Conservation (phyloP, 2,329 filamentous ascomycete genomes). For the Aspergillus sp. region DNA sequence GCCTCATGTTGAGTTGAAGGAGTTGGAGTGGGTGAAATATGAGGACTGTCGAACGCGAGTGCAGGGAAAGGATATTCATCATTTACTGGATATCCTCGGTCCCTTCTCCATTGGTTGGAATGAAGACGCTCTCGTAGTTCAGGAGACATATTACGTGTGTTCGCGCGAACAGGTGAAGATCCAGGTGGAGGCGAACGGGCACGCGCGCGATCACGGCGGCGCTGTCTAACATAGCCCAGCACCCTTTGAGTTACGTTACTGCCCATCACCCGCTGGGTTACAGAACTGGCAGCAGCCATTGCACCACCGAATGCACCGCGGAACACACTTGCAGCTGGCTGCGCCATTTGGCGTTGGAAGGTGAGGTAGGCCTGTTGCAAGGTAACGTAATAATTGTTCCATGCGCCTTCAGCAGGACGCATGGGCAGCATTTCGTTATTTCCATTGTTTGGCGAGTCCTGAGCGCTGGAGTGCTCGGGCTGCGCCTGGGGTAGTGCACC, state of each 20-base stretch:
- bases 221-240: constrained; percentile 4
- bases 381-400: constrained; percentile 2
- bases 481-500: not conserved
- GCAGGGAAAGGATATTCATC: constrained; percentile 19
- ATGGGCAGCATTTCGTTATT: not conserved
- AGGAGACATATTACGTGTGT: constrained; percentile 12
- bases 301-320: constrained; percentile 17
- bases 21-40: not conserved
- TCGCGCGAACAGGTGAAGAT: constrained; percentile 16
- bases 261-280: constrained; percentile 11
- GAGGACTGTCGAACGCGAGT: constrained; percentile 13
- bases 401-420: not conserved
- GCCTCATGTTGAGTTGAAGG: not conserved
- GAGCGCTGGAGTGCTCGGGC: not conserved
- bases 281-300: constrained; percentile 9
- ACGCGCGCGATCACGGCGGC: not conserved
- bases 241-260: constrained; percentile 11
- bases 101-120: constrained; percentile 14
- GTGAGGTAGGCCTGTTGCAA: constrained; percentile 3
- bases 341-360: not conserved
- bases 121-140: constrained; percentile 17
- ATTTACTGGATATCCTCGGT: constrained; percentile 12
- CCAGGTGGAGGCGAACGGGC: not conserved
- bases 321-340: constrained; percentile 13
- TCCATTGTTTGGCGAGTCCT: not conserved